Percentiles rank a stretch among this genome's conserved stretches.
These are phyloP conservation scores for Terfezia boudieri DNA, from an alignment of 495 filamentous ascomycete species.

Conservation along the genomic window DNA sequence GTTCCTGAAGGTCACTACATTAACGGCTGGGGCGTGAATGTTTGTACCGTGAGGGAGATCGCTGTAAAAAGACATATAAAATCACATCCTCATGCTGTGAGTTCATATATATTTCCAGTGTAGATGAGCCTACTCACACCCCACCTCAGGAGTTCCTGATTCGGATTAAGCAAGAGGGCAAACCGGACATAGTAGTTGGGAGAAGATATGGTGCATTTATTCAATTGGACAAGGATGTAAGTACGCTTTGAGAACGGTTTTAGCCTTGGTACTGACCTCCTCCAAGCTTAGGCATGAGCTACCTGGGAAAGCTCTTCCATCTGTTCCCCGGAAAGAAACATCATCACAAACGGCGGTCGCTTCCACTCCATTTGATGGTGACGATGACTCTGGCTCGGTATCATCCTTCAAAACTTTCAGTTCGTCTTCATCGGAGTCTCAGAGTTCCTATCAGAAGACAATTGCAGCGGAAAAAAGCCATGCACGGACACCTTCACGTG, in stretches of 20 bases:
- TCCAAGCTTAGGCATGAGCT: conserved; percentile 59
- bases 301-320: conserved; percentile 72
- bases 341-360: conserved; percentile 32
- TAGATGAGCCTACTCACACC: conserved; percentile 1
- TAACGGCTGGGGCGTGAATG: conserved; percentile 93
- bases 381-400: conserved; percentile 51
- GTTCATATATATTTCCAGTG: conserved; percentile 13
- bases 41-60: conserved; percentile 66
- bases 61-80: conserved; percentile 67
- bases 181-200: conserved; percentile 53
- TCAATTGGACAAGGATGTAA: conserved; percentile 40
- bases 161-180: conserved; percentile 48
- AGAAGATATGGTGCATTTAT: conserved; percentile 76
- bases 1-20: conserved; percentile 75
- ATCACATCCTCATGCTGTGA: conserved; percentile 78
- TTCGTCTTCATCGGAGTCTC: background rate
- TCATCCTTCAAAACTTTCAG: conserved; percentile 33
- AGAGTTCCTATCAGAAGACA: background rate
- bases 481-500: conserved; percentile 9
- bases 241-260: conserved; percentile 41
- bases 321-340: conserved; percentile 80
- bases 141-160: conserved; percentile 60
- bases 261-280: conserved; percentile 52
- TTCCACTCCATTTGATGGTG: conserved; percentile 16
- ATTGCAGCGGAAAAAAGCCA: conserved; percentile 3